Evolutionary conservation across 2,329 filamentous ascomycete species (phyloP), one percentile per base, ranked within the genome.

Genomic region (Helotiales sp.): DNA sequence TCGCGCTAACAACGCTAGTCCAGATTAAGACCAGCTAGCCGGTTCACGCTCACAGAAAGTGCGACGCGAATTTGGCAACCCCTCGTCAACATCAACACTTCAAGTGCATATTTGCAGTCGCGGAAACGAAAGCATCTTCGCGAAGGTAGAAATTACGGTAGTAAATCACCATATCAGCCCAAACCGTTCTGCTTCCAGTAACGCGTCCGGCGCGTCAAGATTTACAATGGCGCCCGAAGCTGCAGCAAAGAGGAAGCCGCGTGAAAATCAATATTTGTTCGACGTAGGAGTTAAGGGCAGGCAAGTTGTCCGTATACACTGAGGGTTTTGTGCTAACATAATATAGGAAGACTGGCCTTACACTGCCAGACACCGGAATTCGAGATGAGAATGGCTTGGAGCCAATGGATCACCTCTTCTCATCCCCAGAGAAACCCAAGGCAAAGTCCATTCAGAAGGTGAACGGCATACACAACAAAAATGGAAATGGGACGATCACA

Each of bases 351-450:
- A 99, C 95, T 0, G 95, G 95, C 44, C 83, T 96, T 25, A 89
- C 86, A 1, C 75, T 98, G 30, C 84, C 86, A 68, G 91, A 96
- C 69, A 85, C 80, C 55, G 91, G 91, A 52, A 79, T 87, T 60
- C 89, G 91, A 75, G 93, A 98, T 75, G 92, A 96, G 72, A 81
- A 96, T 80, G 95, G 93, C 73, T 86, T 99, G 78, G 91, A 97
- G 72, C 88, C 90, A 33, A 82, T 96, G 58, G 90, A 93, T 33
- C 85, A 85, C 65, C 85, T 98, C 64, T 96, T 96, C 74, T 97
- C 93, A 8, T 96, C 93, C 19, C 92, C 93, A 13, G 83, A 85
- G 64, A 89, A 87, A 68, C 76, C 66, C 3, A 63, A 56, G n/a
- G 58, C 51, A 27, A 54, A 51, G 27, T 38, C 55, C 1, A 34